Evolutionary conservation across 495 filamentous ascomycete species (phyloP).

Genomic region (Parathielavia hyrcaniae): DNA sequence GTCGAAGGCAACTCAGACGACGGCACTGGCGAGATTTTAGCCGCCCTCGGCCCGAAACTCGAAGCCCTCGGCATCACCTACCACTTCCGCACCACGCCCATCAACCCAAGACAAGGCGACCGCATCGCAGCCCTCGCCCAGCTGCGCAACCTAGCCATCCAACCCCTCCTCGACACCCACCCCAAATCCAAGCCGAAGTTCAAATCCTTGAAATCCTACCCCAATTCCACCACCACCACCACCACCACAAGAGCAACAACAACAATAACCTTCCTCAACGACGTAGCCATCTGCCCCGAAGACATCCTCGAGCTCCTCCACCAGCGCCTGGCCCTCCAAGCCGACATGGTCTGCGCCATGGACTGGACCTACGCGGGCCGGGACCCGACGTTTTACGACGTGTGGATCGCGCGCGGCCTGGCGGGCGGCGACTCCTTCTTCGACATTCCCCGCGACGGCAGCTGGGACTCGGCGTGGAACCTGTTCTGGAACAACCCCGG

Average conservation of each 20-base stretch:
- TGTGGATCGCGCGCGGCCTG: conserved; percentile 47
- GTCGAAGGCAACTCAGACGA: conserved; percentile 47
- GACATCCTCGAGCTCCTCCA: conserved; percentile 50
- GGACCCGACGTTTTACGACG: conserved; percentile 45
- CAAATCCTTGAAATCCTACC: no score
- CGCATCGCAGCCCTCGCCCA: conserved; percentile 40
- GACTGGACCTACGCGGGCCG: conserved; percentile 45
- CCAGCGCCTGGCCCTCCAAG: conserved; percentile 38
- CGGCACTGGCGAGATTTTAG: conserved; percentile 46
- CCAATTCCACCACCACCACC: conserved; percentile 11
- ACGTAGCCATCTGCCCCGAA: conserved; percentile 45
- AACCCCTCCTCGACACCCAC: conserved; percentile 27
- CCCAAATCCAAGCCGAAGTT: background rate
- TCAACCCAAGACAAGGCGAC: conserved; percentile 34
- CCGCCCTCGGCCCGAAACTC: conserved; percentile 30
- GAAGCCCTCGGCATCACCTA: conserved; percentile 33
- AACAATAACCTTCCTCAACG: conserved; percentile 47
- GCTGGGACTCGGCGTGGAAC: conserved; percentile 39
- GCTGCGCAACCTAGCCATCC: conserved; percentile 43
- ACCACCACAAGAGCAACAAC: conserved; percentile 36
- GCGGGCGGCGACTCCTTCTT: conserved; percentile 48
- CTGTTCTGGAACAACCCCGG: conserved; percentile 42
- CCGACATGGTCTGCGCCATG: conserved; percentile 51
- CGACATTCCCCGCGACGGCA: conserved; percentile 42
- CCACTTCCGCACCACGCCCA: conserved; percentile 33